Evolutionary conservation across 2,329 filamentous ascomycete genomes (phyloP).

Genomic region (Nigrospora osmanthi): DNA sequence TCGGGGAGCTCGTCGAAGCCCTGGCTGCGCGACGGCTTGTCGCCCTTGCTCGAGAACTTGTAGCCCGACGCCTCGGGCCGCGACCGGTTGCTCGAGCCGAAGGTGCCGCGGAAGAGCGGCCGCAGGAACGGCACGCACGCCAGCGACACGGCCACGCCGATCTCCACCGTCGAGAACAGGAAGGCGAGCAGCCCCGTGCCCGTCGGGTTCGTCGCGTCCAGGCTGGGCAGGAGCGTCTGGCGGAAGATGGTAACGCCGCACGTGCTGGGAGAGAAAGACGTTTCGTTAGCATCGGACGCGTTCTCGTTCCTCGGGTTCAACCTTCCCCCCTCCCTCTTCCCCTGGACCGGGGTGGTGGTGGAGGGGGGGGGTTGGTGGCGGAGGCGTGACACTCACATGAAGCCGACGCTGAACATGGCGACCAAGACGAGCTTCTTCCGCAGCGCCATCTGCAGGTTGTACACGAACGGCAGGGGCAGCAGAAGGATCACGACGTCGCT

Average conservation of each 20-base stretch:
- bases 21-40: not conserved
- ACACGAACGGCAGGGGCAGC: conserved; percentile 22
- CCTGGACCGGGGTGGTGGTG: not conserved
- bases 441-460: conserved; percentile 13
- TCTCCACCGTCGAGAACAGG: conserved; percentile 4
- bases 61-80: not conserved
- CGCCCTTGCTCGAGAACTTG: not conserved
- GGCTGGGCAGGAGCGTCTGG: conserved; percentile 1
- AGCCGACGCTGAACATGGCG: conserved; percentile 4
- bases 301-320: too few relatives aligned
- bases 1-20: conserved; percentile 1
- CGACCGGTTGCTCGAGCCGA: not conserved
- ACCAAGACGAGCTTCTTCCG: conserved; percentile 4
- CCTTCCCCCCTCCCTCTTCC: too few relatives aligned
- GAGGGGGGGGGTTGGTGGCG: too few relatives aligned
- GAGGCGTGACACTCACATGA: conserved; percentile 1
- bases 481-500: conserved; percentile 22
- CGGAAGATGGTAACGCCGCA: conserved; percentile 5
- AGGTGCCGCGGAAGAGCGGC: conserved; percentile 1
- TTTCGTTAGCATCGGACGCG: not conserved
- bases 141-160: conserved; percentile 4
- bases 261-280: not conserved
- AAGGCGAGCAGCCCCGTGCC: conserved; percentile 1
- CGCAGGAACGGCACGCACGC: conserved; percentile 6
- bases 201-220: not conserved